Evolutionary conservation across 106 monocot genomes (phyloP).

Genomic region (Acorus calamus): DNA sequence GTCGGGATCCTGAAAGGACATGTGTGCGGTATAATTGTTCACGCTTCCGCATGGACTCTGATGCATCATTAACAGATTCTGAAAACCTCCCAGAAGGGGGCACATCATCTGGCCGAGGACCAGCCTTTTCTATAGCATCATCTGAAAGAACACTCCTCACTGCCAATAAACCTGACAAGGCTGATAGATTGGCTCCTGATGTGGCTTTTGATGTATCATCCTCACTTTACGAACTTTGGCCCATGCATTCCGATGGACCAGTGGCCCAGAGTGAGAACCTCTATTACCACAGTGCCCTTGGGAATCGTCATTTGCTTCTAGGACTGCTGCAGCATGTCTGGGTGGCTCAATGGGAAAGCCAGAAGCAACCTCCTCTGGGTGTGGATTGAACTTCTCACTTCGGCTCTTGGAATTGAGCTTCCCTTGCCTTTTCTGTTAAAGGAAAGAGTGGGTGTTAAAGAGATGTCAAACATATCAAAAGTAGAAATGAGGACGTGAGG

Average conservation of each 20-base stretch:
- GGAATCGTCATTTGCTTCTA: conserved; percentile 35
- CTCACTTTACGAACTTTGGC: conserved; percentile 29
- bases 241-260: conserved; percentile 48
- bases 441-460: neutral
- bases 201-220: conserved; percentile 29
- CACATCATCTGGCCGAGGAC: conserved; percentile 16
- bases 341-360: conserved; percentile 85
- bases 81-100: conserved; percentile 49
- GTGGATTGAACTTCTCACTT: conserved; percentile 71
- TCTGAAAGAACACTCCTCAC: conserved; percentile 19
- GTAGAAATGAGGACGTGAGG: too few relatives aligned
- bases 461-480: neutral
- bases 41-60: conserved; percentile 28
- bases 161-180: conserved; percentile 23
- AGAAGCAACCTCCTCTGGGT: conserved; percentile 68
- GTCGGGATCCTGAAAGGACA: conserved; percentile 21
- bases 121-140: conserved; percentile 19
- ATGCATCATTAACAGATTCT: conserved; percentile 40
- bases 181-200: conserved; percentile 22
- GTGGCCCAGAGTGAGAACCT: conserved; percentile 84
- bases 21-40: conserved; percentile 30
- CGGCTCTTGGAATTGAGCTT: conserved; percentile 53
- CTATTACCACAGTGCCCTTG: conserved; percentile 33
- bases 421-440: conserved; percentile 59
- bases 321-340: conserved; percentile 13